Percentiles rank a stretch among this genome's conserved stretches.
Conservation (phyloP, 2,329 filamentous ascomycete genomes). For the Paraphoma chrysanthemicola region DNA sequence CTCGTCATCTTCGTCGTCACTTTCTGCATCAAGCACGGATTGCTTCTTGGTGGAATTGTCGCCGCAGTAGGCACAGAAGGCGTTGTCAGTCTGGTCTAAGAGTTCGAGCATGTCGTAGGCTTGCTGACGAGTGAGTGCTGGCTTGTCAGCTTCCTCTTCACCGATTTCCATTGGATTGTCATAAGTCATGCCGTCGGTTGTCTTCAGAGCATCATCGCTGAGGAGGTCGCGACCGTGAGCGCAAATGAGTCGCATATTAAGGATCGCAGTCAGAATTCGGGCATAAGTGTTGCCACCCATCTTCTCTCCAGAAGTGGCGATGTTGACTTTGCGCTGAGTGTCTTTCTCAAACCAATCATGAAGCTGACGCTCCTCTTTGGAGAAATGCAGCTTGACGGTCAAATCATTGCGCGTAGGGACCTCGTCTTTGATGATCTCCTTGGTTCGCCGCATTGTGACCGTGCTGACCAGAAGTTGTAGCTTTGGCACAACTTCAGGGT, state of each 20-base stretch:
- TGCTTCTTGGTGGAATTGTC: constrained; percentile 62
- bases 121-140: constrained; percentile 69
- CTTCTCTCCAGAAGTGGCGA: constrained; percentile 70
- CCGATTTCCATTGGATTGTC: constrained; percentile 90
- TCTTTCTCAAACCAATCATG: constrained; percentile 87
- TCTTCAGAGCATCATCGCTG: constrained; percentile 79
- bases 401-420: constrained; percentile 75
- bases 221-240: constrained; percentile 94
- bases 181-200: constrained; percentile 80
- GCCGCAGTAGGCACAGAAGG: constrained; percentile 68
- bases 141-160: constrained; percentile 71
- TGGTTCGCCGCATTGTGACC: constrained; percentile 89
- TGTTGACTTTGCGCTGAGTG: constrained; percentile 78
- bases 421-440: constrained; percentile 74
- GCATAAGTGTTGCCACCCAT: constrained; percentile 89
- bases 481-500: constrained; percentile 82
- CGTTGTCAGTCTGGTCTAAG: constrained; percentile 81
- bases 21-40: constrained; percentile 47
- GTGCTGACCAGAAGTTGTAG: constrained; percentile 89
- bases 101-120: constrained; percentile 87
- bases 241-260: constrained; percentile 87
- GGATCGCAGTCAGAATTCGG: constrained; percentile 89
- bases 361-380: constrained; percentile 73
- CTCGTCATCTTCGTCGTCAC: constrained; percentile 56
- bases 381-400: constrained; percentile 77